Conservation (phyloP, 306 rosid genomes). For the Dicorynia guianensis region DNA sequence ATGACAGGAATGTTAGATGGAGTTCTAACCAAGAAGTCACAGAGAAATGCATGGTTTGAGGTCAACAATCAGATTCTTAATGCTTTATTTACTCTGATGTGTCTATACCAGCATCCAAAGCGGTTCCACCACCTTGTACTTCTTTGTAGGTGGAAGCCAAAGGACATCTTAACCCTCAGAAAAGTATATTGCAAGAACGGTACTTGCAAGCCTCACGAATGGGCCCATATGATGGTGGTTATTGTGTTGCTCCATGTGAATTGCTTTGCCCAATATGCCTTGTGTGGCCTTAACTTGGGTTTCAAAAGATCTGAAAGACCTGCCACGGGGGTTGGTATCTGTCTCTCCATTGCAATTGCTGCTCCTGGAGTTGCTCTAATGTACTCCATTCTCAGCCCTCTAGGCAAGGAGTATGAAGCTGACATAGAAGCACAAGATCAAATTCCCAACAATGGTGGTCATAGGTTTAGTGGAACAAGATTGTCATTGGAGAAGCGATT, state of each 20-base stretch:
- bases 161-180: constrained; percentile 53
- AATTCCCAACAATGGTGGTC: background rate
- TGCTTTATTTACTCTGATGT: constrained; percentile 75
- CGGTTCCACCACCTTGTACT: constrained; percentile 59
- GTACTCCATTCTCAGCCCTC: constrained; percentile 59
- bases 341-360: constrained; percentile 60
- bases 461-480: background rate
- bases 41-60: constrained; percentile 65
- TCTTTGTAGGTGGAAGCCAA: constrained; percentile 60
- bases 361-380: constrained; percentile 57
- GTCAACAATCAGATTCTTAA: constrained; percentile 69
- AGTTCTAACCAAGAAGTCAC: constrained; percentile 48
- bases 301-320: constrained; percentile 54
- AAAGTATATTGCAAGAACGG: constrained; percentile 56
- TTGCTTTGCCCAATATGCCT: constrained; percentile 73
- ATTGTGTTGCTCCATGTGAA: constrained; percentile 63
- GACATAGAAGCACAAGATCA: constrained; percentile 53
- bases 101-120: constrained; percentile 66
- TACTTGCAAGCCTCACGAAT: constrained; percentile 59
- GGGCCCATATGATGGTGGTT: constrained; percentile 59
- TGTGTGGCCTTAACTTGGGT: constrained; percentile 67
- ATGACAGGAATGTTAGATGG: constrained; percentile 66
- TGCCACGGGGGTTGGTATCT: constrained; percentile 50
- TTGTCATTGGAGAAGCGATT: constrained; percentile 31
- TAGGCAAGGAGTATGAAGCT: constrained; percentile 57